Conservation (phyloP, 129 eudicot genomes). For the Glebionis coronaria region DNA sequence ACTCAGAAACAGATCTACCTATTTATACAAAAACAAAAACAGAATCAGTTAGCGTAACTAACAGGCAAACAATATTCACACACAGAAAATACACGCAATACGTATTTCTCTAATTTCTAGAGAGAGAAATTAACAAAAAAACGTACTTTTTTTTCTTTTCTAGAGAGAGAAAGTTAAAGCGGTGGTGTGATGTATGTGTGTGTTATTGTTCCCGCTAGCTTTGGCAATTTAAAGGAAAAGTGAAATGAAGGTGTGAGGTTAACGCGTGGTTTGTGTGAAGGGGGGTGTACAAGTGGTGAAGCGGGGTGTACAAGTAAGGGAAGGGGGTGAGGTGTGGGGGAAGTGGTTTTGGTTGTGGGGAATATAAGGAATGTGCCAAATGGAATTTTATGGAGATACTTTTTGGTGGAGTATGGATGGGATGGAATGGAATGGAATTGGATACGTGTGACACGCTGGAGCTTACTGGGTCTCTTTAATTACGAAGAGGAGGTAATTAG, state of each 20-base stretch:
- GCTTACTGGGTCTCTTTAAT: too few species aligned
- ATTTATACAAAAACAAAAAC: slow-evolving; percentile 29
- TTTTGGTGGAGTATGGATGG: slow-evolving; percentile 2
- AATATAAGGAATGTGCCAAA: background rate
- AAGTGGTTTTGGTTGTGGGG: slow-evolving; percentile 16
- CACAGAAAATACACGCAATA: slow-evolving; percentile 18
- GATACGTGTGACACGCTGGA: slow-evolving; percentile 38
- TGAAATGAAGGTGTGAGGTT: background rate
- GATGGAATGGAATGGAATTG: slow-evolving; percentile 25
- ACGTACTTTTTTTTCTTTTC: slow-evolving; percentile 12
- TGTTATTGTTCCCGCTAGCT: slow-evolving; percentile 36
- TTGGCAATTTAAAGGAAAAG: slow-evolving; percentile 38
- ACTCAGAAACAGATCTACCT: slow-evolving; percentile 28
- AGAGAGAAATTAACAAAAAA: slow-evolving; percentile 21
- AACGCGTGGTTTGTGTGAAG: background rate
- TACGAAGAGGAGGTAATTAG: slow-evolving; percentile 17
- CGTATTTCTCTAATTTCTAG: slow-evolving; percentile 10
- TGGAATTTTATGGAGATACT: slow-evolving; percentile 32
- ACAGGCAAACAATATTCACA: slow-evolving; percentile 21
- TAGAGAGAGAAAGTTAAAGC: slow-evolving; percentile 33
- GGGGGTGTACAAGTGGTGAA: slow-evolving; percentile 2
- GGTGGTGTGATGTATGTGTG: too few species aligned
- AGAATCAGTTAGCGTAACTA: slow-evolving; percentile 26
- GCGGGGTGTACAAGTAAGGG: background rate
- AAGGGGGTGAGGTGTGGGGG: background rate